phyloP scores from a whole-genome alignment of 179 eudicot species.

The Sideroxylon spinosum region DNA sequence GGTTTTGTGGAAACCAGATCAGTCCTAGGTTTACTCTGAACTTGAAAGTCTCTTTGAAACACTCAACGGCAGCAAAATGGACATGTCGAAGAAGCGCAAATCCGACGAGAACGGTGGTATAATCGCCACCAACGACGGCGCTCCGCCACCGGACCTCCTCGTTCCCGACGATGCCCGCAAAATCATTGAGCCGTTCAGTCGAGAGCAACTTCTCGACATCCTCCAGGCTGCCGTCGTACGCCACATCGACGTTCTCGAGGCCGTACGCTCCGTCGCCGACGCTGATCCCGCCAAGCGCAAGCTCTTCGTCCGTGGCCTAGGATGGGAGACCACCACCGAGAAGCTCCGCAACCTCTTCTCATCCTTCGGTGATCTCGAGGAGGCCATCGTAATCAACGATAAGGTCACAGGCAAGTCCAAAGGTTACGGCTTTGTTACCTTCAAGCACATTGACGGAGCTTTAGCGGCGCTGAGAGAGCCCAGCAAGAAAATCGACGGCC shows the following conservation, averaged over 20 bases:
- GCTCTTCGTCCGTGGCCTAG: slow-evolving; percentile 54
- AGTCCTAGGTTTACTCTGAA: too few relatives aligned
- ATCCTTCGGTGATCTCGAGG: slow-evolving; percentile 44
- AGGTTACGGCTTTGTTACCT: slow-evolving; percentile 59
- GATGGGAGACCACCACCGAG: slow-evolving; percentile 43
- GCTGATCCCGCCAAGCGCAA: slow-evolving; percentile 38
- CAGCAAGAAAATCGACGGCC: slow-evolving; percentile 57
- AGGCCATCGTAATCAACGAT: slow-evolving; percentile 42
- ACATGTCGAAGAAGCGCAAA: slow-evolving; percentile 42
- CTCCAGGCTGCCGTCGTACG: slow-evolving; percentile 36
- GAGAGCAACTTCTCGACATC: slow-evolving; percentile 41
- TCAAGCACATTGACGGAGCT: slow-evolving; percentile 54
- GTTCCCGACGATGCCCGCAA: slow-evolving; percentile 35
- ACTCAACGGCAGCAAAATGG: slow-evolving; percentile 16
- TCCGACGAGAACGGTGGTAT: slow-evolving; percentile 40
- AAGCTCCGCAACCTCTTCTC: slow-evolving; percentile 33
- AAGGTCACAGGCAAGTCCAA: slow-evolving; percentile 43
- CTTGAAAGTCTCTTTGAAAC: too few relatives aligned
- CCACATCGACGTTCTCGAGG: slow-evolving; percentile 34
- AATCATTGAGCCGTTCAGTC: slow-evolving; percentile 34
- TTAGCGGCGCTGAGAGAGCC: slow-evolving; percentile 47
- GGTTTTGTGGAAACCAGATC: too few relatives aligned
- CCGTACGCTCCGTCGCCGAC: slow-evolving; percentile 42
- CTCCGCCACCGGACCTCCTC: slow-evolving; percentile 8
- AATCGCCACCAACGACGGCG: not conserved